Evolutionary conservation across 108 stramenopile species (phyloP).

Genomic region (Skeletonema costatum): DNA sequence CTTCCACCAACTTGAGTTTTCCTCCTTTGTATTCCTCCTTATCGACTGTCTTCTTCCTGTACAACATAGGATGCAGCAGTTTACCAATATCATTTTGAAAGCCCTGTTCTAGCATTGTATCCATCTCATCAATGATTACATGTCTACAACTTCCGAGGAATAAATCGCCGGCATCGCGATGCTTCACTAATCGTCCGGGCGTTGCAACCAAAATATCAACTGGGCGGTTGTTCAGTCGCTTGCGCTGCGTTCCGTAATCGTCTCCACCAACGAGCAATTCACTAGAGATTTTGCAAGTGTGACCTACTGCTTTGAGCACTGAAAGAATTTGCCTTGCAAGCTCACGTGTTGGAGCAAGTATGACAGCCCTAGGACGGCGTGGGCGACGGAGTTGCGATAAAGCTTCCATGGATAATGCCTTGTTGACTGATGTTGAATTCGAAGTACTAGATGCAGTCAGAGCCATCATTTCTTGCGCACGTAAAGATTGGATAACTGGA

Average conservation of each 20-base stretch:
- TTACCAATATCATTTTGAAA: conserved; percentile 90
- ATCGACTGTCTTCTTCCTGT: conserved; percentile 48
- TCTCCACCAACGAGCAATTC: conserved; percentile 90
- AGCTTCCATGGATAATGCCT: conserved; percentile 13
- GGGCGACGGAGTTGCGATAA: conserved; percentile 51
- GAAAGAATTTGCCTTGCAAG: conserved; percentile 89
- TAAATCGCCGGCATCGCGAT: conserved; percentile 86
- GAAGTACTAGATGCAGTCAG: conserved; percentile 20
- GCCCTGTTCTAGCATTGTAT: conserved; percentile 98
- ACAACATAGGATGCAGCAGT: conserved; percentile 83
- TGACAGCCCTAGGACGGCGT: conserved; percentile 87
- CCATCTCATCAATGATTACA: conserved; percentile 97
- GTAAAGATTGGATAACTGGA: conserved; percentile 83
- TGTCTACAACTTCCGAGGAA: conserved; percentile 65
- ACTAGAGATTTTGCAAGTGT: conserved; percentile 82
- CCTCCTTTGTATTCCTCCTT: conserved; percentile 39
- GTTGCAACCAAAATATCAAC: conserved; percentile 93
- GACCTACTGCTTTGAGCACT: conserved; percentile 86
- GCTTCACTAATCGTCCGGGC: conserved; percentile 93
- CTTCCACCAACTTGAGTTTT: conserved; percentile 48
- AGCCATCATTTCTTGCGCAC: conserved; percentile 74
- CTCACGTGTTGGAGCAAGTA: conserved; percentile 95
- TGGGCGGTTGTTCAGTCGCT: conserved; percentile 61
- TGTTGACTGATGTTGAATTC: neutral
- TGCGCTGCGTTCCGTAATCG: conserved; percentile 82